Evolutionary conservation across 495 filamentous ascomycete genomes (phyloP), one percentile per base, ranked within the genome.

Genomic region (Podospora sp.): DNA sequence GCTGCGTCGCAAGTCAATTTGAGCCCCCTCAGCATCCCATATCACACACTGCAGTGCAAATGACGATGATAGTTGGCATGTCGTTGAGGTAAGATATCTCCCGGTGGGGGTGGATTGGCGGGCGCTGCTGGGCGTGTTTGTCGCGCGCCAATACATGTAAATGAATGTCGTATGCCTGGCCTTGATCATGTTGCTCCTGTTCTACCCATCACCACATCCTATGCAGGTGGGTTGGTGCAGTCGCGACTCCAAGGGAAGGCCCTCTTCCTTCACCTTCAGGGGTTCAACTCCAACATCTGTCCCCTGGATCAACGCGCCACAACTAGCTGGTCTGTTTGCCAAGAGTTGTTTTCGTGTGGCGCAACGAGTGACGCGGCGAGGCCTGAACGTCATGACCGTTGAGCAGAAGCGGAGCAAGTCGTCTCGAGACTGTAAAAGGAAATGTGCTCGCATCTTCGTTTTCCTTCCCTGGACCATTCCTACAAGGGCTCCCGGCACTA

Each of bases 161-260:
- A n/a, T 87, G 0, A 84, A 88, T 53, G 64, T 91, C 0, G 75
- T 89, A 2, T 88, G 80, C 67, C 69, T 89, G 50, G 77, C 81
- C 40, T 77, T 79, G 1, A 77, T 86, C 55, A 87, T 84, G 4
- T 33, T 89, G 27, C 76, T 91, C 9, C 78, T 90, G 8, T 77
- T 78, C 16, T 86, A 85, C 24, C 88, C 87, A 0, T 85, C 83
- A 16, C 65, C 63, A 40, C 73, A 82, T 68, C 85, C 90, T 0
- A 87, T 92, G 33, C 70, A 90, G 16, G 89, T 91, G 6, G 88
- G 86, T 2, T 87, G 88, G 81, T 85, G 82, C 11, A 86, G 85
- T 0, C 79, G 85, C 29, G 90, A 91, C 72, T 83, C 87, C 4
- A 89, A 89, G n/a, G 85, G 85, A 0, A 90, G n/a, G n/a, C n/a